Conservation (phyloP, 179 eudicot genomes). For the Vitellaria paradoxa region DNA sequence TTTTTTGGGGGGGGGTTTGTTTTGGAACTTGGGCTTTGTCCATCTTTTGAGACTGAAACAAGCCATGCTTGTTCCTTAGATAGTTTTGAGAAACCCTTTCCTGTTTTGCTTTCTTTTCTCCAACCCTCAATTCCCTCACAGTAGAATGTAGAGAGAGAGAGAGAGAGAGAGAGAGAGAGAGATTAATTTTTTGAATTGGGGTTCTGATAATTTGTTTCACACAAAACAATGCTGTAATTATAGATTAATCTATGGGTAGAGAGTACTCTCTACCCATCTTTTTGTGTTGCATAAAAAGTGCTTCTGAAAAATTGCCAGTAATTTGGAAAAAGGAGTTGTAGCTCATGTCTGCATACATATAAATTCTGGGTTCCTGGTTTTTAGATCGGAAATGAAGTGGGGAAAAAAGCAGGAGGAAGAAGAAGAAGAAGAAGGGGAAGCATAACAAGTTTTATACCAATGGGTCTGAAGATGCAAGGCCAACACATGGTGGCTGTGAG, state of each 20-base stretch:
- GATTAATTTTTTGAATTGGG: too few species aligned
- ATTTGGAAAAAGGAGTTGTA: conserved; percentile 1
- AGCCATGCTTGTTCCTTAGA: conserved; percentile 47
- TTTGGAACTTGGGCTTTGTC: conserved; percentile 42
- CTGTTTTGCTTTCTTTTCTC: neutral
- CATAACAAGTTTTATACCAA: conserved; percentile 1
- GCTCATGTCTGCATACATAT: neutral
- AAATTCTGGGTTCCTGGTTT: conserved; percentile 6
- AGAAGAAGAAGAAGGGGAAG: neutral
- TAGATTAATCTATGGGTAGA: too few species aligned
- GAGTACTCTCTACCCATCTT: conserved; percentile 9
- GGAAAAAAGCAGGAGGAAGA: conserved; percentile 10
- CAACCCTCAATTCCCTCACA: too few species aligned
- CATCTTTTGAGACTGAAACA: conserved; percentile 47
- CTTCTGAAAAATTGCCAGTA: conserved; percentile 11
- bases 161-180: too few species aligned
- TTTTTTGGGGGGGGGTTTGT: conserved; percentile 12
- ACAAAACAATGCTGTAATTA: too few species aligned
- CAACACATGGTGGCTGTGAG: conserved; percentile 46
- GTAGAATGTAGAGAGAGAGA: too few species aligned
- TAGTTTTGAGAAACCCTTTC: conserved; percentile 1
- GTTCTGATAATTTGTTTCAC: too few species aligned
- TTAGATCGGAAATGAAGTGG: conserved; percentile 21
- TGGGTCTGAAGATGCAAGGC: conserved; percentile 37
- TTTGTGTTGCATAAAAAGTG: conserved; percentile 19